Evolutionary conservation across 1,284 basidiomycete genomes (phyloP), one percentile per base, ranked within the genome.

Genomic region (Tilletia caries): DNA sequence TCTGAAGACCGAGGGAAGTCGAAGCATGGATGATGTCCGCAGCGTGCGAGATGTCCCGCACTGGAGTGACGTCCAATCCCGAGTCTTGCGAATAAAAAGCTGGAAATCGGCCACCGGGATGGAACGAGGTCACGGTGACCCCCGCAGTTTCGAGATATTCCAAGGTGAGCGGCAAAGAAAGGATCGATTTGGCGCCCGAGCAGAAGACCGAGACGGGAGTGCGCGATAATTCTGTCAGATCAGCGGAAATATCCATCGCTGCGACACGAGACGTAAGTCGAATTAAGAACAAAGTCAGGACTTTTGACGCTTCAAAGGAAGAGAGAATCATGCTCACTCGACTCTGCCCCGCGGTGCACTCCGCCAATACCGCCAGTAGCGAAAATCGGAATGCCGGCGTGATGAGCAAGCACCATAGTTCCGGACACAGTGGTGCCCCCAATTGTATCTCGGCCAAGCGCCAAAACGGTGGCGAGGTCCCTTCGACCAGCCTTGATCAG

Each of bases 141-240:
- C 96, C 96, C 65, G 95, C 88, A 0, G 96, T 97, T 88, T 99
- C 96, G 73, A 99, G 88, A 79, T 95, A 95, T 85, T 99, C 96
- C 54, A 99, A 86, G 10, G 96, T 98, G 77, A 86, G 81, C 68
- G 92, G 91, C 72, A 98, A 95, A 83, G 98, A 95, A 66, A 89
- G 23, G 90, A 98, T 98, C 0, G 92, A 94, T 83, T 98, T 99
- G 43, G 93, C 90, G 2, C 96, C 96, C 1, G 94, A 92, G 50
- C 95, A 96, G 27, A 98, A 90, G 46, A 98, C 88, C 8, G 91
- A 72, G 15, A 81, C 76, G 4, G 75, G 79, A 1, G 80, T 81
- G 15, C 80, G 73, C 3, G 75, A 72, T 13, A 83, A 74, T 67
- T 80, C 80, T 12, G 75, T 73, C 48, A 83, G 71, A 66, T 83